Conservation (phyloP, 345 rosid species). For the Eucalyptus dawsonii region DNA sequence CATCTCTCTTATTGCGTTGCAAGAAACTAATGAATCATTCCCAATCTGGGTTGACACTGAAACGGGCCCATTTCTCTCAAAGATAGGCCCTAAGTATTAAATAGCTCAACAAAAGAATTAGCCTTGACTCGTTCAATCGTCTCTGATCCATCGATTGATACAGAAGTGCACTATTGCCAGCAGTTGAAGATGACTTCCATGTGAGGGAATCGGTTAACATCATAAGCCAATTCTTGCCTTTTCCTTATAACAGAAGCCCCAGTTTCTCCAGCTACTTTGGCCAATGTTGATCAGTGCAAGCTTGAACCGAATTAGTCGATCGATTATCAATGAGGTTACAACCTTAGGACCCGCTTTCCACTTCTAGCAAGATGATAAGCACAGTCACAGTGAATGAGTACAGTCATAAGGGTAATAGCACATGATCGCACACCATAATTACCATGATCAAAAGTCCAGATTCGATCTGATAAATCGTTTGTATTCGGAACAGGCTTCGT, state of each 20-base stretch:
- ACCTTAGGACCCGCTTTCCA: neutral
- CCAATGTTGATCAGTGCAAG: neutral
- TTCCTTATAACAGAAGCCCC: neutral
- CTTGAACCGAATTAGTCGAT: neutral
- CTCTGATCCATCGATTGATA: neutral
- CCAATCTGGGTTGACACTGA: neutral
- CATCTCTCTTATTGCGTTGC: neutral
- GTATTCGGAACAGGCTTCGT: neutral
- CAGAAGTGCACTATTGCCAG: neutral
- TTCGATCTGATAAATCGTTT: neutral
- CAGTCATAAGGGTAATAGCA: neutral
- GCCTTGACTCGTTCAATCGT: neutral
- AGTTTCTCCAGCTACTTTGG: neutral
- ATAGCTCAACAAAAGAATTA: neutral
- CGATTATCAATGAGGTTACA: neutral
- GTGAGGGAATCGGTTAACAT: neutral
- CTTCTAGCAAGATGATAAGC: neutral
- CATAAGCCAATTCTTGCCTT: neutral
- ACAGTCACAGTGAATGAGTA: neutral
- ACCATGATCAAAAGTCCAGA: neutral
- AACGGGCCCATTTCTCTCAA: neutral
- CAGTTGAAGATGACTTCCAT: neutral
- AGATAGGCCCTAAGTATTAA: neutral
- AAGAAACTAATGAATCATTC: neutral
- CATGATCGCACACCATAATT: neutral